These are phyloP conservation scores for Fusarium continuum DNA, from an alignment of 2,329 filamentous ascomycete genomes.

Conservation along the genomic window DNA sequence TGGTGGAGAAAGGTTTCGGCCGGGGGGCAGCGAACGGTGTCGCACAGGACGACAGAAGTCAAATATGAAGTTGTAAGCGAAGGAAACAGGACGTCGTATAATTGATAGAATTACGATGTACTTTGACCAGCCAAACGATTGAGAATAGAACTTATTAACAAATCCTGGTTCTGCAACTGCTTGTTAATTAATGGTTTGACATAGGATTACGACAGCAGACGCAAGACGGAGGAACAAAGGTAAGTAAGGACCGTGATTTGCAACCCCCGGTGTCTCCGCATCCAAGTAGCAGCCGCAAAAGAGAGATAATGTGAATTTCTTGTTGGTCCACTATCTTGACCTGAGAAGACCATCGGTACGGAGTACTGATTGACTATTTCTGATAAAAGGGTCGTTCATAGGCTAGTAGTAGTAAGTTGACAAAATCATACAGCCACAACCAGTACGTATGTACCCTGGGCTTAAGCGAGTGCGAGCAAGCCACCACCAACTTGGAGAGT, in stretches of 20 bases:
- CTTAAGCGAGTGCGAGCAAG: conserved; percentile 30
- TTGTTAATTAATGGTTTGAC: too few species aligned
- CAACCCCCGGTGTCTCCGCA: too few species aligned
- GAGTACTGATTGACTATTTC: background rate
- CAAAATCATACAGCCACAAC: background rate
- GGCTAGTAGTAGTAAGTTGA: too few species aligned
- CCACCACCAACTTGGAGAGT: background rate
- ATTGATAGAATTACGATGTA: background rate
- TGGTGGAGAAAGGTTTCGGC: background rate
- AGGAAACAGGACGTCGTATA: background rate
- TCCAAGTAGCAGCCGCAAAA: too few species aligned
- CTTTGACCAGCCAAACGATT: background rate
- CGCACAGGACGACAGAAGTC: background rate
- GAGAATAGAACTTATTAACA: too few species aligned
- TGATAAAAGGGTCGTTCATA: background rate
- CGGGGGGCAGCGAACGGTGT: conserved; percentile 1
- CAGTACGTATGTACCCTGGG: background rate
- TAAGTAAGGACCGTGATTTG: too few species aligned
- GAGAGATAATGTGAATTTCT: too few species aligned
- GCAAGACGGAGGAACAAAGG: too few species aligned
- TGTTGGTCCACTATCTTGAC: too few species aligned
- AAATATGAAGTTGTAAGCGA: background rate
- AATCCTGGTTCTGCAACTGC: too few species aligned
- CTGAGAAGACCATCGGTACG: too few species aligned
- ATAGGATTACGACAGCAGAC: too few species aligned